These are phyloP conservation scores for Tolypocladium capitatum DNA, from an alignment of 2,329 filamentous ascomycete genomes.

Conservation along the genomic window DNA sequence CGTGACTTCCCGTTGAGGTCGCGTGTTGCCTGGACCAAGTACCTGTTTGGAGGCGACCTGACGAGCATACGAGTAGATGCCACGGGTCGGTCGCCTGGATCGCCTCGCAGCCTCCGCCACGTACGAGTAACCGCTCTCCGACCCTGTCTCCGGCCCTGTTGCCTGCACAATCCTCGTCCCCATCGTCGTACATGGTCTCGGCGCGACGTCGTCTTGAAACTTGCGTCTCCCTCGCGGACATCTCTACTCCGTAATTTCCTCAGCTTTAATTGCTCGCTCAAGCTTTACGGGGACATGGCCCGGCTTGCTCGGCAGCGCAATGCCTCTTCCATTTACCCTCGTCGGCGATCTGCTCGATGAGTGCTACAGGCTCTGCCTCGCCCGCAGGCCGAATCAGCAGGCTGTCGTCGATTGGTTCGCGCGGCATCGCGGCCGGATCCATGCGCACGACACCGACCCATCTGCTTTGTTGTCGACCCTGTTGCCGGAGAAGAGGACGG, in stretches of 20 bases:
- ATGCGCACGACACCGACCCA: slow-evolving; percentile 40
- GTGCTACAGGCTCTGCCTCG: slow-evolving; percentile 36
- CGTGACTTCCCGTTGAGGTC: slow-evolving; percentile 19
- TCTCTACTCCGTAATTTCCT: background rate
- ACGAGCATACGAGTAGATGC: no score
- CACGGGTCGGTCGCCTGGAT: background rate
- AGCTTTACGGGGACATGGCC: background rate
- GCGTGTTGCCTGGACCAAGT: no score
- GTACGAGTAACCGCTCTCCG: background rate
- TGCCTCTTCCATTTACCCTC: slow-evolving; percentile 55
- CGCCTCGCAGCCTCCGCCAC: background rate
- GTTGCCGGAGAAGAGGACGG: slow-evolving; percentile 61
- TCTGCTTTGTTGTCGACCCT: slow-evolving; percentile 61
- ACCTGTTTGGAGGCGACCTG: no score
- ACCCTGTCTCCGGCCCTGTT: no score
- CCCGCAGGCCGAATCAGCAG: slow-evolving; percentile 17
- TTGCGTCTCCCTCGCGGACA: background rate
- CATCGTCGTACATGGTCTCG: background rate
- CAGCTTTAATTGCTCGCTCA: background rate
- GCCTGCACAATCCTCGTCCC: background rate
- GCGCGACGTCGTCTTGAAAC: background rate
- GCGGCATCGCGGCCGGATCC: slow-evolving; percentile 43
- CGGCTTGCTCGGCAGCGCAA: slow-evolving; percentile 13
- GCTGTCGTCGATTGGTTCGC: slow-evolving; percentile 55
- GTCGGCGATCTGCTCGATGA: slow-evolving; percentile 63